Evolutionary conservation across 1,139 yeast species (phyloP).

Genomic region (Insectozyma bohioensis): DNA sequence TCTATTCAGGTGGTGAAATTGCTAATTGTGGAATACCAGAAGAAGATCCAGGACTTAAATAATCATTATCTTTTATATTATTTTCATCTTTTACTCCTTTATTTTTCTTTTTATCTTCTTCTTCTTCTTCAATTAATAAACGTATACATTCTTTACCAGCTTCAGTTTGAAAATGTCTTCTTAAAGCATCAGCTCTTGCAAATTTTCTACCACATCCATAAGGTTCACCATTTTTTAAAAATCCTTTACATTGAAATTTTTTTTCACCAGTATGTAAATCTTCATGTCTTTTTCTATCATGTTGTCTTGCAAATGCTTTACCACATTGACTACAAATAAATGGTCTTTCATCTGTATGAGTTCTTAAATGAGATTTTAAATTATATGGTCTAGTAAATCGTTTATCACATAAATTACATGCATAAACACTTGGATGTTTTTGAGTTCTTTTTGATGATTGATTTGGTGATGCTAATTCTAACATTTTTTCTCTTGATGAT

Average conservation of each 20-base stretch:
- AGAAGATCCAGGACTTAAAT: too few relatives aligned
- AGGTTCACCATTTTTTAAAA: conserved; percentile 55
- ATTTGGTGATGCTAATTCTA: conserved; percentile 59
- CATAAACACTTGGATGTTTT: conserved; percentile 76
- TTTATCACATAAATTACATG: conserved; percentile 84
- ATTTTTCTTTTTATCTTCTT: conserved; percentile 18
- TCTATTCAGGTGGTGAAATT: too few relatives aligned
- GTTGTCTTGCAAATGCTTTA: conserved; percentile 94
- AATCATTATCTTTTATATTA: too few relatives aligned
- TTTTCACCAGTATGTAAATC: conserved; percentile 91
- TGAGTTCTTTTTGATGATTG: conserved; percentile 56
- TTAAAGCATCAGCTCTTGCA: conserved; percentile 93
- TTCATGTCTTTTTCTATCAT: conserved; percentile 91
- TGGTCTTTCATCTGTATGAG: conserved; percentile 95
- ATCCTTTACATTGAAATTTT: conserved; percentile 80
- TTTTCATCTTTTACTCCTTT: not conserved
- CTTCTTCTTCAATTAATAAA: conserved; percentile 68
- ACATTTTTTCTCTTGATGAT: conserved; percentile 54
- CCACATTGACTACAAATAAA: conserved; percentile 84
- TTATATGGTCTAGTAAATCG: conserved; percentile 91
- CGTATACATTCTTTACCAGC: conserved; percentile 84
- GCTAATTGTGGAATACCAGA: too few relatives aligned
- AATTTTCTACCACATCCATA: conserved; percentile 96
- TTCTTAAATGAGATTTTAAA: conserved; percentile 83
- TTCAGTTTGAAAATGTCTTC: conserved; percentile 93